These are phyloP conservation scores for Ophiobolus disseminans DNA, from an alignment of 2,329 filamentous ascomycete genomes.

Conservation along the genomic window DNA sequence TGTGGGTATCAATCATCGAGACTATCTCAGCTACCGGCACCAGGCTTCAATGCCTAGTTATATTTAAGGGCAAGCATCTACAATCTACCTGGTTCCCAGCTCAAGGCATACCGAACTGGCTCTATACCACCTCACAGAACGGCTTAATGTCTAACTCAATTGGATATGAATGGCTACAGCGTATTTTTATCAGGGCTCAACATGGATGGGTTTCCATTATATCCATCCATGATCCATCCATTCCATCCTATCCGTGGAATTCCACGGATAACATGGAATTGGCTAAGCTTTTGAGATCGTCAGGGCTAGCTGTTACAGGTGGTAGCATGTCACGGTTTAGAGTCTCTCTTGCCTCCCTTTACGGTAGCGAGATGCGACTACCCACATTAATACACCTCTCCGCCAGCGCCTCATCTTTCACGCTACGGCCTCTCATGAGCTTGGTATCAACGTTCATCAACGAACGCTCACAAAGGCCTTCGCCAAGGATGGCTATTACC, in stretches of 20 bases:
- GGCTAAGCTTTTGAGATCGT: no score
- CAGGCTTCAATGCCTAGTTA: slow-evolving; percentile 13
- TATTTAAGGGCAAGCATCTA: slow-evolving; percentile 25
- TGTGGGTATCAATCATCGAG: slow-evolving; percentile 27
- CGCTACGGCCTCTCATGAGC: neutral
- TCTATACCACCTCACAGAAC: slow-evolving; percentile 19
- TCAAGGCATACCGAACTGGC: slow-evolving; percentile 13
- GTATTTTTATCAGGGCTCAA: slow-evolving; percentile 15
- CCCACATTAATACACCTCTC: no score
- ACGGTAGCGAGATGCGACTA: no score
- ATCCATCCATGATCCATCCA: no score
- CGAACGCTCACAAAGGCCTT: neutral
- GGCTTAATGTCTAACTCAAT: slow-evolving; percentile 17
- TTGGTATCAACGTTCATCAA: neutral
- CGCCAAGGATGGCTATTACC: neutral
- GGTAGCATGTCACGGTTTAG: no score
- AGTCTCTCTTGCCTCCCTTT: no score
- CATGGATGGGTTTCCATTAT: no score
- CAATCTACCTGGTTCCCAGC: slow-evolving; percentile 22
- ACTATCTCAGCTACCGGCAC: slow-evolving; percentile 9
- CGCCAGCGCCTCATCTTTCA: neutral
- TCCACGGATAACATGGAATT: no score
- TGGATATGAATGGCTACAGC: slow-evolving; percentile 7
- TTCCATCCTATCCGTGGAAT: no score
- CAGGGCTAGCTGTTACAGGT: no score